These are phyloP conservation scores for Solanum verrucosum DNA, from an alignment of 257 asterid genomes.

Conservation along the genomic window DNA sequence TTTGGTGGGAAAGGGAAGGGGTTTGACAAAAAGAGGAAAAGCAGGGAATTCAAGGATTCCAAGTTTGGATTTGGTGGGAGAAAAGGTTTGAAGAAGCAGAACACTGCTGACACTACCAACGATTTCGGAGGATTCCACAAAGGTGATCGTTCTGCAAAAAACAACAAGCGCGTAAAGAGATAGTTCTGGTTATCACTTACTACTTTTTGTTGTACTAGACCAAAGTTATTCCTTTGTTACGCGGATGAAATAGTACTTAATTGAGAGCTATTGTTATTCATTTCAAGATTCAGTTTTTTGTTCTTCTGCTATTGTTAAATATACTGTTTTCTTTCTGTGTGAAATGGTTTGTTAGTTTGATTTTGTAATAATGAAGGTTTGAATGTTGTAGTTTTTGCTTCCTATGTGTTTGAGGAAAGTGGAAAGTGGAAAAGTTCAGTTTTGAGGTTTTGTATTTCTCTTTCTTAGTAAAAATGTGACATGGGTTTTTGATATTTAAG, in stretches of 20 bases:
- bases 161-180: slow-evolving; percentile 11
- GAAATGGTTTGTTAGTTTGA: background rate
- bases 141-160: slow-evolving; percentile 27
- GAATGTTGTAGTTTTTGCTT: background rate
- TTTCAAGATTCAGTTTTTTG: background rate
- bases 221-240: background rate
- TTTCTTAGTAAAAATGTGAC: background rate
- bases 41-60: slow-evolving; percentile 45
- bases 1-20: slow-evolving; percentile 44
- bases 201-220: background rate
- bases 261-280: background rate
- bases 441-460: background rate
- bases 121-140: slow-evolving; percentile 42
- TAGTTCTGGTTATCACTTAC: background rate
- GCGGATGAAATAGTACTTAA: background rate
- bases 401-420: background rate
- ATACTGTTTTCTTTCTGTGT: background rate
- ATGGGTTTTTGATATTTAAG: background rate
- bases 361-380: background rate
- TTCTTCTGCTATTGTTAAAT: background rate
- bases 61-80: slow-evolving; percentile 88
- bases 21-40: slow-evolving; percentile 36
- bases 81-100: slow-evolving; percentile 90
- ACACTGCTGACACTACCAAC: slow-evolving; percentile 68
- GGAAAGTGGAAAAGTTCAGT: background rate